Evolutionary conservation across 345 rosid genomes (phyloP).

Genomic region (Eucalyptus sideroxylon): DNA sequence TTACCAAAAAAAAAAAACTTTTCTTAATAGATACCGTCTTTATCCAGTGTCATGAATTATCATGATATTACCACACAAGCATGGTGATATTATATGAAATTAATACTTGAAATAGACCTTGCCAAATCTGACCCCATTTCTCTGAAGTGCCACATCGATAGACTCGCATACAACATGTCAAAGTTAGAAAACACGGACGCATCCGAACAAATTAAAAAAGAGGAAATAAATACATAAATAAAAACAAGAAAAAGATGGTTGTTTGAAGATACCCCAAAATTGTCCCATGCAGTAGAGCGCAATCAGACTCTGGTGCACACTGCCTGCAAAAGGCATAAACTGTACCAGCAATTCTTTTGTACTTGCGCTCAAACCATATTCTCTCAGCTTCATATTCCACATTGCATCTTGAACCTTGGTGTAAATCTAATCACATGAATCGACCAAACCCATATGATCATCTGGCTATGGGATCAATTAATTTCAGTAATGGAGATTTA

Average conservation of each 20-base stretch:
- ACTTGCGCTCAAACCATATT: background rate
- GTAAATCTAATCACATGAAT: background rate
- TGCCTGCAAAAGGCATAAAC: background rate
- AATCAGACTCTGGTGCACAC: background rate
- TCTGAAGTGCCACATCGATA: background rate
- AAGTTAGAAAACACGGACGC: background rate
- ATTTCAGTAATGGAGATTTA: background rate
- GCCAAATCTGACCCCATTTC: background rate
- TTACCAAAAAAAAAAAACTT: too few relatives aligned
- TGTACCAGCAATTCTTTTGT: background rate
- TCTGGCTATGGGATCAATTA: background rate
- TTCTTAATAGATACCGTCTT: background rate
- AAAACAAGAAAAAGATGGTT: background rate
- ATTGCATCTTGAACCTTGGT: background rate
- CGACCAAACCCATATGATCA: background rate
- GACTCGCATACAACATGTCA: background rate
- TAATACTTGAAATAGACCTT: background rate
- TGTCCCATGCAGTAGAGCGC: background rate
- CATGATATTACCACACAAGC: background rate
- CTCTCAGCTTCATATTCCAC: background rate
- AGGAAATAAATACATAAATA: background rate
- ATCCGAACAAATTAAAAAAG: fast-evolving
- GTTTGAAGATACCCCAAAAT: background rate
- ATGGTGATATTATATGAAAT: fast-evolving
- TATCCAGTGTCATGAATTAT: background rate